phyloP scores from a whole-genome alignment of 2,329 filamentous ascomycete genomes.

The Trichoderma asperellum region DNA sequence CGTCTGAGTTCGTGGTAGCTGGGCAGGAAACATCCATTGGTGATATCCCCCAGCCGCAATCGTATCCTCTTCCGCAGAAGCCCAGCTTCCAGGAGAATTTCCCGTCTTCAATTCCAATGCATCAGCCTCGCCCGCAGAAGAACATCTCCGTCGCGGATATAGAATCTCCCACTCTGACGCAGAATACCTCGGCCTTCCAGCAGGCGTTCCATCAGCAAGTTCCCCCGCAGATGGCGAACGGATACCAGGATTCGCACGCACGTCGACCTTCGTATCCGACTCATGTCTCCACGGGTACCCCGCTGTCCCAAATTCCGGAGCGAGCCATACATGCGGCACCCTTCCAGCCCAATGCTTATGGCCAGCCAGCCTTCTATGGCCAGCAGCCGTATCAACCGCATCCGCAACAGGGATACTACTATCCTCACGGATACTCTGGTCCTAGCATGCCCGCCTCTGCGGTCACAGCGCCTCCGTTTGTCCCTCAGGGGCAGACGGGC shows the following conservation, averaged over 20 bases:
- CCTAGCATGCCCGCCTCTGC: conserved; percentile 56
- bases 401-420: conserved; percentile 68
- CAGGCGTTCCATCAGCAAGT: conserved; percentile 95
- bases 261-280: conserved; percentile 71
- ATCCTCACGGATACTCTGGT: conserved; percentile 57
- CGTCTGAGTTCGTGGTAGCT: conserved; percentile 28
- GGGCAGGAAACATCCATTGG: conserved; percentile 48
- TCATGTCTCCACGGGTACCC: conserved; percentile 74
- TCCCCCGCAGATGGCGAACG: conserved; percentile 70
- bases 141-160: conserved; percentile 91
- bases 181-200: conserved; percentile 74
- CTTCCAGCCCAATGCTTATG: conserved; percentile 77
- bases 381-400: conserved; percentile 46
- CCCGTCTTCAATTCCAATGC: conserved; percentile 68
- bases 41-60: conserved; percentile 61
- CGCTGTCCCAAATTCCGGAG: conserved; percentile 89
- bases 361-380: conserved; percentile 59
- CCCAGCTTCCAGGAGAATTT: conserved; percentile 62
- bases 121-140: conserved; percentile 94
- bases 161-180: conserved; percentile 71
- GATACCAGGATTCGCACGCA: conserved; percentile 64
- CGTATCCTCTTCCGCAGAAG: conserved; percentile 61
- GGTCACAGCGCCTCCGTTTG: conserved; percentile 57
- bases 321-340: conserved; percentile 87
- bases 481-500: conserved; percentile 57